Evolutionary conservation across 2,329 filamentous ascomycete species (phyloP), one percentile per base, ranked within the genome.

Genomic region (Apiospora marii): DNA sequence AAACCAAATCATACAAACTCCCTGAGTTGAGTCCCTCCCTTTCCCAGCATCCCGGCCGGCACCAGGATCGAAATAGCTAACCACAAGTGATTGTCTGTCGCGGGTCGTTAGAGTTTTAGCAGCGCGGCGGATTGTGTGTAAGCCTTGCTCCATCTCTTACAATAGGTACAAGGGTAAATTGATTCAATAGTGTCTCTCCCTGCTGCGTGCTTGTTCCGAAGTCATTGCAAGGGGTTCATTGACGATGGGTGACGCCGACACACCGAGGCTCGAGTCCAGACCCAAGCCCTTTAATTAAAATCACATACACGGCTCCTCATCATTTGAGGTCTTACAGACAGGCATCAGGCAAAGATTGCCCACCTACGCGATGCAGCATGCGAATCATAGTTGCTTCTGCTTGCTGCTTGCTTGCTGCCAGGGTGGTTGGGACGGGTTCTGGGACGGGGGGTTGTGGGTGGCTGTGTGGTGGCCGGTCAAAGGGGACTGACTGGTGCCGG

Each of bases 331-430:
- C 74, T 75, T 78, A 79, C 75, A 75, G 71, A 70, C 72, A 73
- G 73, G 74, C 75, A 76, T 77, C 69, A 73, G 58, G 12, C 16
- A 37, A 64, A 46, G 70, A 77, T 79, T 76, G 75, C 75, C 58
- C 75, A 77, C 76, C 70, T 71, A 74, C 75, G 12, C 74, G 79
- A 72, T 72, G 80, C 78, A 81, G 41, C 81, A 83, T 84, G 81
- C 83, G 80, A 79, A 84, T 80, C 83, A 84, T 83, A 83, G 81
- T 80, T 84, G 82, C 81, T 80, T 83, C 79, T 77, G 74, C 74
- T 75, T 69, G 71, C 74, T 74, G 75, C 68, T 72, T 68, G 43
- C 43, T 67, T 49, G 53, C 51, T 67, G 70, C 67, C 67, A n/a
- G 67, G 67, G 43, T 44, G 41, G 41, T 68, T 44, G 67, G 24